Evolutionary conservation across 2,329 filamentous ascomycete species (phyloP).

Genomic region (Exophiala dermatitidis): DNA sequence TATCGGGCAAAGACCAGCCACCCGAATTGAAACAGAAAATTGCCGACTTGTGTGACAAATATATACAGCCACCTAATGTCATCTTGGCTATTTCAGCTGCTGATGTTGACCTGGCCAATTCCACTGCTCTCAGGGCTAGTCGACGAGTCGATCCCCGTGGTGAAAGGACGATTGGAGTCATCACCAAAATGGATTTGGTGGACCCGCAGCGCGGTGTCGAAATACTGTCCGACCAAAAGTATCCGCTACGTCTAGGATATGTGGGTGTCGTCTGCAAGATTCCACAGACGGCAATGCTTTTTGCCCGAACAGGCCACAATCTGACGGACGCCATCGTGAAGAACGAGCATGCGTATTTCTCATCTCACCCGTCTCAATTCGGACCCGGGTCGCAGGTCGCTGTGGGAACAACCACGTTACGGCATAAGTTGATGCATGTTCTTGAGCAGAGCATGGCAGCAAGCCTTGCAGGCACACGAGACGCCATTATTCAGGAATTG

Average conservation of each 20-base stretch:
- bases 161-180: conserved; percentile 94
- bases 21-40: conserved; percentile 92
- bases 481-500: conserved; percentile 88
- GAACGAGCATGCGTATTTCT: conserved; percentile 85
- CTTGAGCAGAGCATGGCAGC: conserved; percentile 95
- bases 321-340: conserved; percentile 73
- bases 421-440: conserved; percentile 95
- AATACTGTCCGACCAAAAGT: conserved; percentile 82
- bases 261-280: conserved; percentile 88
- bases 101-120: conserved; percentile 95
- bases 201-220: conserved; percentile 69
- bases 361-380: conserved; percentile 71
- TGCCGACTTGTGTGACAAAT: conserved; percentile 92
- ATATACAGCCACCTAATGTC: conserved; percentile 91
- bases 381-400: conserved; percentile 63
- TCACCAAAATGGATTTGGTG: conserved; percentile 98
- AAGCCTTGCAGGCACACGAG: conserved; percentile 78
- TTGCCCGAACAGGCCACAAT: conserved; percentile 73
- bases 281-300: conserved; percentile 63
- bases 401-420: conserved; percentile 76
- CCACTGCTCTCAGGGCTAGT: conserved; percentile 81
- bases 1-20: conserved; percentile 84
- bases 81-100: conserved; percentile 96
- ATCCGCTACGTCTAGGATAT: conserved; percentile 89
- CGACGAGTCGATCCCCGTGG: conserved; percentile 87